phyloP scores from a whole-genome alignment of 2,329 filamentous ascomycete genomes.

The Fusarium hainanense region DNA sequence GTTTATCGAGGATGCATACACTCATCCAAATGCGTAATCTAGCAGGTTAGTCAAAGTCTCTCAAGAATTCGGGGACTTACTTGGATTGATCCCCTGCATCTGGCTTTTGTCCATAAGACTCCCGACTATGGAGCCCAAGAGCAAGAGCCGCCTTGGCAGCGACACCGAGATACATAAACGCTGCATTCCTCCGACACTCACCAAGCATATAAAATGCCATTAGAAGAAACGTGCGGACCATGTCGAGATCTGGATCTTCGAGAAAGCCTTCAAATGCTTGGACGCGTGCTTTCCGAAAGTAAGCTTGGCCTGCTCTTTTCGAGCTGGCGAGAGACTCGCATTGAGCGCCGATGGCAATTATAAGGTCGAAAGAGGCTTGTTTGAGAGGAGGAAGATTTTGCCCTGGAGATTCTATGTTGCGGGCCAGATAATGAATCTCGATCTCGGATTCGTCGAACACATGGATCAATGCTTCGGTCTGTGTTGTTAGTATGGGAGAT shows the following conservation, averaged over 20 bases:
- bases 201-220: slow-evolving; percentile 80
- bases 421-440: slow-evolving; percentile 34
- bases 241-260: slow-evolving; percentile 43
- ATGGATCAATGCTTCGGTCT: slow-evolving; percentile 52
- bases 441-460: slow-evolving; percentile 48
- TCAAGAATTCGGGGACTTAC: slow-evolving; percentile 6
- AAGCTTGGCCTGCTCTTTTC: slow-evolving; percentile 45
- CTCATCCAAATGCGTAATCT: slow-evolving; percentile 54
- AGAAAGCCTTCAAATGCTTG: slow-evolving; percentile 41
- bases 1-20: slow-evolving; percentile 53
- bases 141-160: slow-evolving; percentile 67
- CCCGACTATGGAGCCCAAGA: slow-evolving; percentile 61
- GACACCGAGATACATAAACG: slow-evolving; percentile 72
- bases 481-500: background rate
- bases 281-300: slow-evolving; percentile 58
- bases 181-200: slow-evolving; percentile 69
- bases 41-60: background rate
- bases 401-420: background rate
- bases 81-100: slow-evolving; percentile 32
- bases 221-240: slow-evolving; percentile 52
- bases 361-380: slow-evolving; percentile 28
- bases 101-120: slow-evolving; percentile 36
- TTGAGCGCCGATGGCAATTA: slow-evolving; percentile 44
- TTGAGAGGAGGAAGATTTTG: slow-evolving; percentile 3
- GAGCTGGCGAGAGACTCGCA: slow-evolving; percentile 36